Base-by-base conservation (phyloP, 2,329 filamentous ascomycete species). In the Parastagonospora nodorum region DNA sequence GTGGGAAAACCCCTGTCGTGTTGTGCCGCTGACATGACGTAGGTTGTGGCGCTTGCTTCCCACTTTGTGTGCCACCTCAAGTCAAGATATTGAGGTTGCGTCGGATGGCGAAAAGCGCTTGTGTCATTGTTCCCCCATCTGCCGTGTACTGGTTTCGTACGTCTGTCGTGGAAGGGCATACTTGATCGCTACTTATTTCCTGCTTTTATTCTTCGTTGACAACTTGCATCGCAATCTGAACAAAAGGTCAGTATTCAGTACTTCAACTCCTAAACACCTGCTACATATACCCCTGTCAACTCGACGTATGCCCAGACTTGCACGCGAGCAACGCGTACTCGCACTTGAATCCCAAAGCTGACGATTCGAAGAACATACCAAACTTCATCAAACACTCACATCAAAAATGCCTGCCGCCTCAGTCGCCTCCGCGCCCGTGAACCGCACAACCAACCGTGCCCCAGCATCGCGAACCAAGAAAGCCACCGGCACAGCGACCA, bases 401-500 rank as follows among this genome's bases (percentile, higher is more conserved):
- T 19, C 58, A 62, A 52, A 24, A 15, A 72, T 72, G 69, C 68
- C 70, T 46, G 50, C 53, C 35, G 68, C 69, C 46, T 72, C 69
- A 37, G 66, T 72, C 42, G 69, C 67, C 32, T 71, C 67, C 6
- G 64, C 68, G 28, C 69, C 67, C 16, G 65, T 67, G 7, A 64
- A 68, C 45, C 70, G 67, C 52, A 69, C 67, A 33, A 50, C 60
- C 48, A 63, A 58, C 57, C 69, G 62, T 44, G 50, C 69, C 8
- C 51, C 66, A 9, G 64, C 66, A 15, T 68, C 71, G n/a, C 59
- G 68, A 28, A 51, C 66, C 3, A 69, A 66, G 59, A 73, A 71
- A 51, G 44, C 67, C 7, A 53, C 61, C 2, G 48, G 53, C 15
- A 51, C 45, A 6, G 49, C 53, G 30, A 52, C 52, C 24, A 57